Base-by-base conservation (phyloP, 2,329 filamentous ascomycete genomes). In the Cordyceps farinosa region DNA sequence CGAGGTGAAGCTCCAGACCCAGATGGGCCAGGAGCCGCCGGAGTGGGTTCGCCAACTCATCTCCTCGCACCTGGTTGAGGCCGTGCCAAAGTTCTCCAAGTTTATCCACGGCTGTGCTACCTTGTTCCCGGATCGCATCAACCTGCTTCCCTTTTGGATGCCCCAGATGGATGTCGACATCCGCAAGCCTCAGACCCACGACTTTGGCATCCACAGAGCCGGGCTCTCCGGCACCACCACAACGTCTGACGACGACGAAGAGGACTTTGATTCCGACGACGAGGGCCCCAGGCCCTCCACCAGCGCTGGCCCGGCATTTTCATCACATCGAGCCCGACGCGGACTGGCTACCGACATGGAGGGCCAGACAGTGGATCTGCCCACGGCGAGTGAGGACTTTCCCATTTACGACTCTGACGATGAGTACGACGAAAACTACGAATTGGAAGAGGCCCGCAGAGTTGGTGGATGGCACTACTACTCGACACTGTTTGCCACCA, bases 11-110 rank as follows among this genome's bases (percentile, higher is more conserved):
- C 84, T 99, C 27, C 95, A 99, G 78, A 99, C 95, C 1, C 94
- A 97, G 75, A 87, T 90, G 62, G 95, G 95, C 45, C 93, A 97
- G 75, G 92, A 97, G 72, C 92, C 95, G 15, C 95, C 95, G 0
- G 90, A 96, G 72, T 99, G 95, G 95, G 94, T 99, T 69, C 89
- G 92, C 29, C 92, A 98, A 73, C 84, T 99, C 58, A 96, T 92
- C 51, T 85, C 91, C 13, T 97, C 92, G 66, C 95, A 99, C 78
- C 83, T 99, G 17, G 95, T 99, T 2, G 95, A 99, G 78, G 93
- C 95, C n/a, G 93, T 99, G 2, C 95, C 95, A 66, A 99, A 99
- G 74, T 99, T 98, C 77, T 97, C 92, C 72, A 99, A 99, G 78
- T 99, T 98, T 75, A 98, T 99, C 64, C 95, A 99, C 75, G 95